Conservation (phyloP, 305 asterid species). For the Fraxinus latifolia region DNA sequence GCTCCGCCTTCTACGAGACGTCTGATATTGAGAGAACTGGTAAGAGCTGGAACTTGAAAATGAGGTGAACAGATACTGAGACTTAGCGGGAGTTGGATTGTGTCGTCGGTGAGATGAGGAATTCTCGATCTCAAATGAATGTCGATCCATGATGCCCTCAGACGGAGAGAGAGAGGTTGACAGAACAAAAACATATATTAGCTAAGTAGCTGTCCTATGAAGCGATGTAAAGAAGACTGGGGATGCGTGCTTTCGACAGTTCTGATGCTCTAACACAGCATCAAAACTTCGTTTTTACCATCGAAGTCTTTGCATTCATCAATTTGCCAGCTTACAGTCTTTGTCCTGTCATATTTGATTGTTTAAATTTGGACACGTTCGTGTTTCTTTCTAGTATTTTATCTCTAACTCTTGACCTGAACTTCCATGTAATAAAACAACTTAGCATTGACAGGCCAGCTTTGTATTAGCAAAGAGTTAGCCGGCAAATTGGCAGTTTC, state of each 20-base stretch:
- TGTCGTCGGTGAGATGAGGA: constrained; percentile 31
- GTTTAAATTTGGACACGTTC: not conserved
- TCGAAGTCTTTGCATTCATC: not conserved
- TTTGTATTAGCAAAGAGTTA: not conserved
- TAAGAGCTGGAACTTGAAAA: constrained; percentile 44
- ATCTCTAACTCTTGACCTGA: not conserved
- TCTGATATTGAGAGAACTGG: constrained; percentile 26
- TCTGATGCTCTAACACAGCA: not conserved
- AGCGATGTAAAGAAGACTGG: not conserved
- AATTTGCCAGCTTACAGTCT: not conserved
- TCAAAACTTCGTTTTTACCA: not conserved
- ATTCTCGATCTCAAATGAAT: constrained; percentile 26
- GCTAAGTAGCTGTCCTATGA: not conserved
- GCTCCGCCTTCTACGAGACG: constrained; percentile 24
- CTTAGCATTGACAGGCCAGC: not conserved
- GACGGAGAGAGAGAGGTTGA: not conserved
- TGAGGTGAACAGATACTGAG: constrained; percentile 36
- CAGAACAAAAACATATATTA: not conserved
- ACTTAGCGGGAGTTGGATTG: constrained; percentile 42
- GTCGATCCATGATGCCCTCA: constrained; percentile 32
- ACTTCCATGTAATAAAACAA: not conserved
- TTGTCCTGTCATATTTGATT: not conserved
- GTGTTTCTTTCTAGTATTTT: not conserved
- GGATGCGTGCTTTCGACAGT: not conserved
- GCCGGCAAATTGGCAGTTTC: not conserved